phyloP scores from a whole-genome alignment of 2,329 filamentous ascomycete genomes.

The Incumbomyces delicatus region DNA sequence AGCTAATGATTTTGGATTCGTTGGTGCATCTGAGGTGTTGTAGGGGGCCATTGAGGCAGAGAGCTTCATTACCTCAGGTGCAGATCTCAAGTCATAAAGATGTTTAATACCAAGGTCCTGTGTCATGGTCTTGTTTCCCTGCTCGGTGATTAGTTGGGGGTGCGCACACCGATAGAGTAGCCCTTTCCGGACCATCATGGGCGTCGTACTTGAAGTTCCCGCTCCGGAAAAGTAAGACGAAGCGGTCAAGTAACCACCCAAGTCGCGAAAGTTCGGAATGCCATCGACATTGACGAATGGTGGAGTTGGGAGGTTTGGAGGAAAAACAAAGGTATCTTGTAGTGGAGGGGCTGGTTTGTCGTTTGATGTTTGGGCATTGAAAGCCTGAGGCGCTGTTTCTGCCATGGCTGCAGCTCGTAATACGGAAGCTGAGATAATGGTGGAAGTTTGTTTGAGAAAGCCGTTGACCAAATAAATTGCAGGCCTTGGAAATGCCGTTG shows the following conservation, averaged over 20 bases:
- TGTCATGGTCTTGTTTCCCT: slow-evolving; percentile 48
- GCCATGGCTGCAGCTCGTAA: slow-evolving; percentile 3
- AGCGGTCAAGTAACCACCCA: slow-evolving; percentile 47
- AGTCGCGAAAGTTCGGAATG: slow-evolving; percentile 59
- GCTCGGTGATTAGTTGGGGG: slow-evolving; percentile 46
- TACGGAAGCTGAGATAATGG: neutral
- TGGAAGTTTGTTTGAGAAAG: no score
- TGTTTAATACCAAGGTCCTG: slow-evolving; percentile 55
- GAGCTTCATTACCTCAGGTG: slow-evolving; percentile 26
- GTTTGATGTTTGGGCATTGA: slow-evolving; percentile 3
- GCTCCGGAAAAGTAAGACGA: slow-evolving; percentile 1
- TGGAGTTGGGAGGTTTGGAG: slow-evolving; percentile 17
- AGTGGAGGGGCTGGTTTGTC: neutral
- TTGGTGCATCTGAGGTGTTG: slow-evolving; percentile 9
- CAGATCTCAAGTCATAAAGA: slow-evolving; percentile 51
- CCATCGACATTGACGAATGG: slow-evolving; percentile 39
- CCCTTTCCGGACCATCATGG: slow-evolving; percentile 37
- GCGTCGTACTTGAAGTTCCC: slow-evolving; percentile 1
- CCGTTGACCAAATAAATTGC: no score
- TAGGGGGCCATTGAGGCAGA: slow-evolving; percentile 11
- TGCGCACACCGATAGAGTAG: slow-evolving; percentile 61
- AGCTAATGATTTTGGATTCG: slow-evolving; percentile 6
- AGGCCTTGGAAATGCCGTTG: no score
- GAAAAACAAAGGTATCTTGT: slow-evolving; percentile 10
- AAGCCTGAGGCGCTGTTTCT: slow-evolving; percentile 4